These are phyloP conservation scores for Pythium grandisporangium DNA, from an alignment of 352 stramenopile species.

Conservation along the genomic window DNA sequence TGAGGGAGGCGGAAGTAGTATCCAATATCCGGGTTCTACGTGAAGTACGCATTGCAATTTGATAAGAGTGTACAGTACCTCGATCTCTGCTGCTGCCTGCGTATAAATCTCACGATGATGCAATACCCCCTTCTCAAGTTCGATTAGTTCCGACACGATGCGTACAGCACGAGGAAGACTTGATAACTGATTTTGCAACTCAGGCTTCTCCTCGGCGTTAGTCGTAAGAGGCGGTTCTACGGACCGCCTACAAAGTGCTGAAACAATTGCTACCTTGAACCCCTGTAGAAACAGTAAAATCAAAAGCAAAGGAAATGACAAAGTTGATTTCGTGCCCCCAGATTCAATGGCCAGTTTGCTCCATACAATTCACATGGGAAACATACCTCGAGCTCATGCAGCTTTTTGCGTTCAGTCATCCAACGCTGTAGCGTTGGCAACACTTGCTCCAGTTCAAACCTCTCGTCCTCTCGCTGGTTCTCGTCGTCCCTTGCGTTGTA, in stretches of 20 bases:
- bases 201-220: too few relatives aligned
- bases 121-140: conserved; percentile 77
- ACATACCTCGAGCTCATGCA: conserved; percentile 46
- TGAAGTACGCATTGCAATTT: neutral
- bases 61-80: conserved; percentile 27
- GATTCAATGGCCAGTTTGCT: neutral
- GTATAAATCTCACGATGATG: conserved; percentile 74
- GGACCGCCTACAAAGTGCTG: conserved; percentile 50
- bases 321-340: neutral
- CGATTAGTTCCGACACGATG: conserved; percentile 68
- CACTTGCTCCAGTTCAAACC: conserved; percentile 61
- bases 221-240: conserved; percentile 26
- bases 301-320: too few relatives aligned
- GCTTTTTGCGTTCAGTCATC: conserved; percentile 40
- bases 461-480: conserved; percentile 12
- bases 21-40: neutral
- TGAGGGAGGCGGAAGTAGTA: neutral
- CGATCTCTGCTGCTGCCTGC: conserved; percentile 62
- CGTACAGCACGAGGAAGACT: conserved; percentile 53
- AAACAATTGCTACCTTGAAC: conserved; percentile 49
- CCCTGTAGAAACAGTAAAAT: conserved; percentile 9
- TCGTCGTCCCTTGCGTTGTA: conserved; percentile 23
- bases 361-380: neutral
- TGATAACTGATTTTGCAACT: conserved; percentile 14
- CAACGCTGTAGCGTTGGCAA: conserved; percentile 64